Conservation (phyloP, 306 rosid species). For the Luffa aegyptiaca region DNA sequence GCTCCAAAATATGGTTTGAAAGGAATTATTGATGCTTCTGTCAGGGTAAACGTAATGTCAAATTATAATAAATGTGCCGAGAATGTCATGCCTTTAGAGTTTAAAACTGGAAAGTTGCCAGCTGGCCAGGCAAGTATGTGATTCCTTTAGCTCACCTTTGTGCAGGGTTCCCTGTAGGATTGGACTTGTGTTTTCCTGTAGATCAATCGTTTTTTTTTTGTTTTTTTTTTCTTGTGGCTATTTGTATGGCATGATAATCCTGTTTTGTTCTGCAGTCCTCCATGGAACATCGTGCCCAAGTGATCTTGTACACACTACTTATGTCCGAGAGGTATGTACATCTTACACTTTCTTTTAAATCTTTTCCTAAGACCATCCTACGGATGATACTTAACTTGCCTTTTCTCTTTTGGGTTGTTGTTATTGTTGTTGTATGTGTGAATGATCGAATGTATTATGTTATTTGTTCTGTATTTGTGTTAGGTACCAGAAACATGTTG, state of each 20-base stretch:
- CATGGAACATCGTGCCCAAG: slow-evolving; percentile 84
- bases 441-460: not conserved
- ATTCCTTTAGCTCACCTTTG: not conserved
- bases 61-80: slow-evolving; percentile 27
- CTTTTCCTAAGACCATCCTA: not conserved
- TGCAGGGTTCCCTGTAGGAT: not conserved
- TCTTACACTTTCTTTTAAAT: not conserved
- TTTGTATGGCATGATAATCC: not conserved
- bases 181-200: not conserved
- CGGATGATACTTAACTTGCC: not conserved
- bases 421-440: not conserved
- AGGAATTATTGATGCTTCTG: slow-evolving; percentile 96
- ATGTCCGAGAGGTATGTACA: slow-evolving; percentile 80
- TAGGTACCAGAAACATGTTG: slow-evolving; percentile 67
- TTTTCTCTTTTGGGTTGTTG: not conserved
- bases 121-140: slow-evolving; percentile 58
- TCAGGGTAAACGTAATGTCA: slow-evolving; percentile 48
- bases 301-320: slow-evolving; percentile 70
- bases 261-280: slow-evolving; percentile 49
- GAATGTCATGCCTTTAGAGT: slow-evolving; percentile 78
- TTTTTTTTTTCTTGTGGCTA: not conserved
- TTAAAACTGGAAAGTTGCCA: slow-evolving; percentile 74
- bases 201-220: not conserved
- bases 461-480: slow-evolving; percentile 14
- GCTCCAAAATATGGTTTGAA: slow-evolving; percentile 90